Conservation (phyloP, 2,329 filamentous ascomycete genomes). For the Colletotrichum acutatum region DNA sequence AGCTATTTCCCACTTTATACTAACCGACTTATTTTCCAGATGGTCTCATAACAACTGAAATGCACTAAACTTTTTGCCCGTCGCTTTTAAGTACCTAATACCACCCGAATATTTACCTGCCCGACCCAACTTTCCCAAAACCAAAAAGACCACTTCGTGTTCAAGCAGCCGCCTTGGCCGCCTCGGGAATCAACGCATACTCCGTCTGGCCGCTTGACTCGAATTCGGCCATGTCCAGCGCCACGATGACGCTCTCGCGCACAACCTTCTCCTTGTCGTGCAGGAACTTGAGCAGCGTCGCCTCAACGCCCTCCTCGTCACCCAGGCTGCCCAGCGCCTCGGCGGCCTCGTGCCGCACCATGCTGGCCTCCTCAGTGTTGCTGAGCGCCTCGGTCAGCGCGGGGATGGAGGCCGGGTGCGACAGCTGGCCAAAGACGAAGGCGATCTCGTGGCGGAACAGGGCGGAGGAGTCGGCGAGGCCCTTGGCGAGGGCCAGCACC, state of each 20-base stretch:
- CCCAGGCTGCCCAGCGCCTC: slow-evolving; percentile 95
- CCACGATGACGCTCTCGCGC: slow-evolving; percentile 92
- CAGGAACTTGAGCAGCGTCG: slow-evolving; percentile 83
- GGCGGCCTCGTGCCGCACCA: slow-evolving; percentile 98
- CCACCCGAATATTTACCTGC: slow-evolving; percentile 35
- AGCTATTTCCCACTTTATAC: slow-evolving; percentile 30
- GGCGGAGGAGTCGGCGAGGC: slow-evolving; percentile 86
- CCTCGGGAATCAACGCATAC: slow-evolving; percentile 88
- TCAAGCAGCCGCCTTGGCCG: slow-evolving; percentile 54
- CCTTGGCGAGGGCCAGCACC: slow-evolving; percentile 84
- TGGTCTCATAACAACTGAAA: slow-evolving; percentile 71
- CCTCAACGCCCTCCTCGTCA: slow-evolving; percentile 92
- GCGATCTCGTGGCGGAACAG: slow-evolving; percentile 98
- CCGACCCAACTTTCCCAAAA: slow-evolving; percentile 23
- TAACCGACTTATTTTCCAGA: slow-evolving; percentile 45
- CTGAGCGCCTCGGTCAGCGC: slow-evolving; percentile 83
- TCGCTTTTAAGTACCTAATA: slow-evolving; percentile 33
- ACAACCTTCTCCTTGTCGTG: slow-evolving; percentile 94
- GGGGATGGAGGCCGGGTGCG: slow-evolving; percentile 96
- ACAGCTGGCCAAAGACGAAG: slow-evolving; percentile 97
- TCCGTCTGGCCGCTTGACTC: slow-evolving; percentile 90
- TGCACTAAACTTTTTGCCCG: slow-evolving; percentile 33
- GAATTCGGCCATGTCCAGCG: slow-evolving; percentile 97
- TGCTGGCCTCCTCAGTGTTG: slow-evolving; percentile 85
- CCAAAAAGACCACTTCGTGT: slow-evolving; percentile 27